These are phyloP conservation scores for Monosporascus sp. DNA, from an alignment of 2,329 filamentous ascomycete species.

Conservation along the genomic window DNA sequence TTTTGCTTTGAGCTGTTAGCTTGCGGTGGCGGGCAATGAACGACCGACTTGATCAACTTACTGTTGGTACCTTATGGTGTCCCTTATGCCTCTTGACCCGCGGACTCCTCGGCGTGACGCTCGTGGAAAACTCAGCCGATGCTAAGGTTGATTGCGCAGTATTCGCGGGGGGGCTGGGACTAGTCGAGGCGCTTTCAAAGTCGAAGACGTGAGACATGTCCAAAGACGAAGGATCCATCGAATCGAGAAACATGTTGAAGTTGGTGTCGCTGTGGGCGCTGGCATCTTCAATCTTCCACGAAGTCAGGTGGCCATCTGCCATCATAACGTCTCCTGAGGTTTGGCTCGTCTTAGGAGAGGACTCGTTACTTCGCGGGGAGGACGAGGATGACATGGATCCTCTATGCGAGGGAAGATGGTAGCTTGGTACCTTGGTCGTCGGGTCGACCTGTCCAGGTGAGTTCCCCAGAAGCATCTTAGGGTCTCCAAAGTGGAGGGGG, in stretches of 20 bases:
- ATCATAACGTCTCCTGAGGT: conserved; percentile 22
- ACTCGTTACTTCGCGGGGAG: conserved; percentile 18
- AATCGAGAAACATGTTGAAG: conserved; percentile 15
- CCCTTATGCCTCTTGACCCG: conserved; percentile 22
- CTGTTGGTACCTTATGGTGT: conserved; percentile 20
- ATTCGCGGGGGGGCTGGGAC: conserved; percentile 36
- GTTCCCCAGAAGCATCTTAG: conserved; percentile 12
- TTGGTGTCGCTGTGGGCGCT: conserved; percentile 9
- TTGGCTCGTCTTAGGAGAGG: conserved; percentile 22
- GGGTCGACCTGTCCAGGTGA: conserved; percentile 4
- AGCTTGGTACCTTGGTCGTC: conserved; percentile 5
- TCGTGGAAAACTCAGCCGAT: conserved; percentile 2
- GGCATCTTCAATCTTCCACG: conserved; percentile 14
- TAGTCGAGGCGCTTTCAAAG: conserved; percentile 54
- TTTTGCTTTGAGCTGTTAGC: conserved; percentile 39
- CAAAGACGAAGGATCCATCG: conserved; percentile 14
- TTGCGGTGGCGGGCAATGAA: conserved; percentile 1
- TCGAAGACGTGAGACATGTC: conserved; percentile 40
- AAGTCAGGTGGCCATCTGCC: conserved; percentile 13
- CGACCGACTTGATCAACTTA: conserved; percentile 11
- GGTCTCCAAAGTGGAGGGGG: conserved; percentile 13
- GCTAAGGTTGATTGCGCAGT: conserved; percentile 13
- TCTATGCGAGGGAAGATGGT: conserved; percentile 17
- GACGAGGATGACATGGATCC: conserved; percentile 27
- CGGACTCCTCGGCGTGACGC: conserved; percentile 12